Conservation (phyloP, 306 rosid species). For the Cucurbita maxima region DNA sequence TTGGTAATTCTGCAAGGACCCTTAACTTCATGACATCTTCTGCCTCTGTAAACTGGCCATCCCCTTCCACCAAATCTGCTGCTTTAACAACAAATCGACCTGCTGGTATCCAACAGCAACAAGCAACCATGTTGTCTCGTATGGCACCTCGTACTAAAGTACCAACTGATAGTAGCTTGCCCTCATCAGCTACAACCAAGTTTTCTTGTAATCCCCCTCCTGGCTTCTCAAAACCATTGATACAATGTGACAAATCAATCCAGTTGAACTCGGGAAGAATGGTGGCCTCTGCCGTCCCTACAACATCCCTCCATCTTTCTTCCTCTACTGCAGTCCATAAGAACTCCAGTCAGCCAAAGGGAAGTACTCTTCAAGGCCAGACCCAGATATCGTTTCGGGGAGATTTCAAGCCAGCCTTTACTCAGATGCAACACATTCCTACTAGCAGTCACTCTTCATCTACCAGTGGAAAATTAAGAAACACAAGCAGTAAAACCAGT, state of each 20-base stretch:
- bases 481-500: conserved; percentile 6
- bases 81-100: conserved; percentile 16
- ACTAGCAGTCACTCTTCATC: conserved; percentile 15
- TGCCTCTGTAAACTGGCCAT: conserved; percentile 31
- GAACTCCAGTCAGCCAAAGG: conserved; percentile 21
- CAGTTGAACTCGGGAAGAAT: conserved; percentile 28
- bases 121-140: conserved; percentile 16
- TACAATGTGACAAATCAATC: conserved; percentile 23
- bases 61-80: conserved; percentile 22
- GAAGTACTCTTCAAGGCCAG: conserved; percentile 33
- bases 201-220: conserved; percentile 26
- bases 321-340: neutral
- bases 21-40: conserved; percentile 39
- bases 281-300: conserved; percentile 16
- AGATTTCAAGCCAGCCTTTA: conserved; percentile 22
- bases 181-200: conserved; percentile 15
- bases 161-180: conserved; percentile 8
- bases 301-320: conserved; percentile 9
- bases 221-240: conserved; percentile 24
- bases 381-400: conserved; percentile 58
- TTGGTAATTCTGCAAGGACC: conserved; percentile 48
- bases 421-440: conserved; percentile 19
- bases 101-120: conserved; percentile 37
- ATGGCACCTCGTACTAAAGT: conserved; percentile 16
- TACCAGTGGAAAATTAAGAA: conserved; percentile 6